phyloP scores from a whole-genome alignment of 2,329 filamentous ascomycete genomes.

The Herpomyces periplanetae region DNA sequence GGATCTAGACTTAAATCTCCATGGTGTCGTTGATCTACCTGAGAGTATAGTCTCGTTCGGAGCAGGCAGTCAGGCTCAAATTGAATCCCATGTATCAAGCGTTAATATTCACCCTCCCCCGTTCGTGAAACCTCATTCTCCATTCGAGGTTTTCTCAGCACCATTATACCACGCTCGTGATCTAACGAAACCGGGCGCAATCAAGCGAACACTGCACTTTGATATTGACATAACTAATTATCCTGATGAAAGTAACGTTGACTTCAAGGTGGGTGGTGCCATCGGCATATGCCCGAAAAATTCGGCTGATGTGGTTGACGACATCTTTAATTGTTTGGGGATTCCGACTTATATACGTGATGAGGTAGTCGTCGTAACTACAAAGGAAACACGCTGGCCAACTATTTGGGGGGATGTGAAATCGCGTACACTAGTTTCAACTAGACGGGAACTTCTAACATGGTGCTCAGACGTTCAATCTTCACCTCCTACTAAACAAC shows the following conservation, averaged over 20 bases:
- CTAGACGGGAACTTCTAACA: constrained; percentile 54
- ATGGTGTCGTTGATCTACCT: constrained; percentile 27
- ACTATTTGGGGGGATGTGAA: constrained; percentile 88
- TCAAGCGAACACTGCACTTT: constrained; percentile 91
- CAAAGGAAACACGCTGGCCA: constrained; percentile 51
- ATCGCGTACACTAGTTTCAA: constrained; percentile 50
- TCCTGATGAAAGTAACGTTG: constrained; percentile 37
- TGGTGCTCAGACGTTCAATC: constrained; percentile 90
- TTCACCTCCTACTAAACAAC: constrained; percentile 50
- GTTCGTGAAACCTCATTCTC: constrained; percentile 77
- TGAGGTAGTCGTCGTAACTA: constrained; percentile 40
- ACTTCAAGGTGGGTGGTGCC: constrained; percentile 85
- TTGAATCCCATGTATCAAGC: constrained; percentile 6
- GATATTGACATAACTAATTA: constrained; percentile 90
- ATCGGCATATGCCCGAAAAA: constrained; percentile 80
- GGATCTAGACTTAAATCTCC: constrained; percentile 25
- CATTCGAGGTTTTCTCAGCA: constrained; percentile 67
- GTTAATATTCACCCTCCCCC: constrained; percentile 26
- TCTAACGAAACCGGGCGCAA: constrained; percentile 48
- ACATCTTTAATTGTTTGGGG: constrained; percentile 40
- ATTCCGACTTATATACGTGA: constrained; percentile 48
- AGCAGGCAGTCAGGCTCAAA: constrained; percentile 11
- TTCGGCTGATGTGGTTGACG: constrained; percentile 30
- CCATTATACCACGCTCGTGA: constrained; percentile 48
- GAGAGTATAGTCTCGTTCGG: constrained; percentile 31